Percentiles rank a stretch among this genome's conserved stretches.
Evolutionary conservation across 768 basidiomycete species (phyloP).

Genomic region (Auriscalpium microsporum): DNA sequence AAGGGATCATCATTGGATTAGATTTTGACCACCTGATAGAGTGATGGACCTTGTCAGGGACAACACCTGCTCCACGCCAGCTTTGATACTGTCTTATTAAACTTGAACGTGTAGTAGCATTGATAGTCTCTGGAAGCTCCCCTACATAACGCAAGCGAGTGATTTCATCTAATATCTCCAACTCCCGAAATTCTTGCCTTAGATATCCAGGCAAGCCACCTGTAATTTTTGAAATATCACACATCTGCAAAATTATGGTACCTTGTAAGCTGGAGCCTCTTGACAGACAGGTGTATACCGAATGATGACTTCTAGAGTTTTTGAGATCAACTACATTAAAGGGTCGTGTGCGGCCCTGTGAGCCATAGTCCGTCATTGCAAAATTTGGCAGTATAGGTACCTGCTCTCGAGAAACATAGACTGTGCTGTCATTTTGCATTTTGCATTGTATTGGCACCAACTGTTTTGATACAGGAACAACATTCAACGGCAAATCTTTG

Average conservation of each 20-base stretch:
- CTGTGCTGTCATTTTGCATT: conserved; percentile 3
- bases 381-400: conserved; percentile 16
- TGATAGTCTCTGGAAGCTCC: neutral
- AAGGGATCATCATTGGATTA: neutral
- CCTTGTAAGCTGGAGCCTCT: conserved; percentile 8
- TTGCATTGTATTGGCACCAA: neutral
- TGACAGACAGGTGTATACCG: conserved; percentile 18
- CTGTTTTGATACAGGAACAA: conserved; percentile 10
- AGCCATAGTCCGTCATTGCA: conserved; percentile 18
- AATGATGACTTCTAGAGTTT: conserved; percentile 9
- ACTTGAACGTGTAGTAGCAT: neutral
- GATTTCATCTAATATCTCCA: conserved; percentile 10
- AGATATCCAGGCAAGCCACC: conserved; percentile 10
- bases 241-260: conserved; percentile 13
- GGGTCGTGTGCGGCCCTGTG: conserved; percentile 16
- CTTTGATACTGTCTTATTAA: neutral
- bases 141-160: neutral
- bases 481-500: conserved; percentile 11
- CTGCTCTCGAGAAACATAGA: conserved; percentile 7
- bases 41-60: conserved; percentile 1
- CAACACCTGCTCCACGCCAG: neutral
- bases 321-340: conserved; percentile 13
- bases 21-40: neutral
- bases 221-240: conserved; percentile 4
- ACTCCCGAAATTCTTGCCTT: conserved; percentile 14